phyloP scores from a whole-genome alignment of 202 grass and related monocot species.

The Elaeis oleifera region DNA sequence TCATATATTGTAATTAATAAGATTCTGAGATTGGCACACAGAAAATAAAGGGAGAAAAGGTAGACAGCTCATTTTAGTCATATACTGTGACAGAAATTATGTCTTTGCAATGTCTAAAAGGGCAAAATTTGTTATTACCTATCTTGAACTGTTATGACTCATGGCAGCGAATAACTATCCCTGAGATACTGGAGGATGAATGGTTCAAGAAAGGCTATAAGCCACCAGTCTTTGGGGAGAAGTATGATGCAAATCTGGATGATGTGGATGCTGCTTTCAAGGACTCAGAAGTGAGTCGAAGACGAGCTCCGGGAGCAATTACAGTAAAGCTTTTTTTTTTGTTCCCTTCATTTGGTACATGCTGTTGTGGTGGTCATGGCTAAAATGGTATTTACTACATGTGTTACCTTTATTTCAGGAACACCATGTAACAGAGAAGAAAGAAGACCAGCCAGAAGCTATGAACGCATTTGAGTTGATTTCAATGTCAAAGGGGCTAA shows the following conservation, averaged over 20 bases:
- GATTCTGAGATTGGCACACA: too few species aligned
- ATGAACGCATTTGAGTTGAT: constrained; percentile 99
- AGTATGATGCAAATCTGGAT: constrained; percentile 1
- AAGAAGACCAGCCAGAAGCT: constrained; percentile 66
- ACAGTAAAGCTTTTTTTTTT: constrained; percentile 4
- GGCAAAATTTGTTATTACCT: not conserved
- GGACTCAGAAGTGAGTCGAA: constrained; percentile 72
- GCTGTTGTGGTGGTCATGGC: constrained; percentile 8
- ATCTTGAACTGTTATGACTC: not conserved
- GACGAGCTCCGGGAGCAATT: not conserved
- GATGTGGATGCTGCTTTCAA: constrained; percentile 80
- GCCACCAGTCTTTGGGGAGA: not conserved
- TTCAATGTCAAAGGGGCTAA: constrained; percentile 76
- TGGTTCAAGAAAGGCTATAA: constrained; percentile 8
- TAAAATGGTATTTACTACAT: constrained; percentile 22
- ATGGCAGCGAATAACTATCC: constrained; percentile 4
- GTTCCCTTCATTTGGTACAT: constrained; percentile 7
- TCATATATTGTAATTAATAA: too few species aligned
- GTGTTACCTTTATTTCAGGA: constrained; percentile 41
- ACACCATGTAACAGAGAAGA: constrained; percentile 68
- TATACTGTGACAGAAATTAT: too few species aligned
- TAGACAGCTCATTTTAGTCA: too few species aligned
- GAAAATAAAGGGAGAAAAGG: too few species aligned
- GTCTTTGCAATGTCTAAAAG: too few species aligned
- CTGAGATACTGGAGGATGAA: constrained; percentile 6